A percentile compares a stretch with the other conserved stretches of the same genome.
These are phyloP conservation scores for Agaricus blazei DNA, from an alignment of 768 basidiomycete genomes.

Conservation along the genomic window DNA sequence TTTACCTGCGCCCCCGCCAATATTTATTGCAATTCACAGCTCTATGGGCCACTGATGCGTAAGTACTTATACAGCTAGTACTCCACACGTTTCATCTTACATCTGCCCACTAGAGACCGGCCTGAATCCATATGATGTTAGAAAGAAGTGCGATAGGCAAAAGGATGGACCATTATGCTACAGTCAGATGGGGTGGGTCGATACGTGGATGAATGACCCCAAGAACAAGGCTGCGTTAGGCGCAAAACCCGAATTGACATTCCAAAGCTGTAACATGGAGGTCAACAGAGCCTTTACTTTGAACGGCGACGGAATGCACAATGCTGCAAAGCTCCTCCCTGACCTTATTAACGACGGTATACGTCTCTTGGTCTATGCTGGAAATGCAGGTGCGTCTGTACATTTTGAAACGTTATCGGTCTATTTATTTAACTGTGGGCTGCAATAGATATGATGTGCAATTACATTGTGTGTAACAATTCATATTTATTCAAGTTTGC, in stretches of 20 bases:
- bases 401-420: neutral
- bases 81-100: neutral
- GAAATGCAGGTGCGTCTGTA: conserved; percentile 59
- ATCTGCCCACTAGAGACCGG: conserved; percentile 45
- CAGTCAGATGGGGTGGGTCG: conserved; percentile 80
- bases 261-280: conserved; percentile 71
- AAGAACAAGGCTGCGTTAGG: conserved; percentile 77
- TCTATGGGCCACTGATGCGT: conserved; percentile 71
- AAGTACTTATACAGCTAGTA: conserved; percentile 20
- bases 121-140: conserved; percentile 87
- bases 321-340: conserved; percentile 73
- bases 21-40: conserved; percentile 75
- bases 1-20: conserved; percentile 70
- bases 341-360: conserved; percentile 81
- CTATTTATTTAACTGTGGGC: neutral
- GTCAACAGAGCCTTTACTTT: conserved; percentile 77
- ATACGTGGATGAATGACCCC: conserved; percentile 79
- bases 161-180: conserved; percentile 76
- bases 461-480: conserved; percentile 52
- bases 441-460: conserved; percentile 76
- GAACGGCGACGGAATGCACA: conserved; percentile 85
- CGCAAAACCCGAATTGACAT: conserved; percentile 51
- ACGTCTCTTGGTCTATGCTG: conserved; percentile 84
- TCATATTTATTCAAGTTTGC: neutral
- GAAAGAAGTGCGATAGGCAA: conserved; percentile 63